Percentiles rank a stretch among this genome's conserved stretches.
phyloP scores from a whole-genome alignment of 2,329 filamentous ascomycete species.

The Chaetomium olivaceum region DNA sequence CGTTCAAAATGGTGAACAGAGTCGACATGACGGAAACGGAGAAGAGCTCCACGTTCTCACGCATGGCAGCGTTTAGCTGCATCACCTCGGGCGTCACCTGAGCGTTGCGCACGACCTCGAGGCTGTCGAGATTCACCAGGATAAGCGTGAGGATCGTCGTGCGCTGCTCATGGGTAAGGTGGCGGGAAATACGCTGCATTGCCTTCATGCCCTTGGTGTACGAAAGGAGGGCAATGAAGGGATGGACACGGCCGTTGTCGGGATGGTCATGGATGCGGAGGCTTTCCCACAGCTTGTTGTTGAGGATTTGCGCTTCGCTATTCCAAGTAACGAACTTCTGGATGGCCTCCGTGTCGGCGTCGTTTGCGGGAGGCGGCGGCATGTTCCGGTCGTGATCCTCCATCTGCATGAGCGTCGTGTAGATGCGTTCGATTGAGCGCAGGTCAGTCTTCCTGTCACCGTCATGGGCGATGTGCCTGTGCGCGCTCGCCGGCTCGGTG shows the following conservation, averaged over 20 bases:
- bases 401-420: slow-evolving; percentile 84
- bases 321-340: slow-evolving; percentile 80
- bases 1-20: slow-evolving; percentile 85
- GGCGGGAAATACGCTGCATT: slow-evolving; percentile 90
- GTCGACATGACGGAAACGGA: slow-evolving; percentile 84
- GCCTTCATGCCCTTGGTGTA: slow-evolving; percentile 96
- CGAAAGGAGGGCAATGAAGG: slow-evolving; percentile 93
- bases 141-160: slow-evolving; percentile 96
- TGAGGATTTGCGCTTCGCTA: slow-evolving; percentile 68
- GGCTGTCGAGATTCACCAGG: slow-evolving; percentile 84
- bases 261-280: slow-evolving; percentile 95
- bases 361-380: slow-evolving; percentile 62
- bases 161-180: slow-evolving; percentile 88
- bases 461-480: slow-evolving; percentile 47
- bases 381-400: slow-evolving; percentile 88
- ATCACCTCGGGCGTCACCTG: slow-evolving; percentile 73
- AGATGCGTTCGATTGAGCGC: slow-evolving; percentile 84
- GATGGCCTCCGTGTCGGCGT: slow-evolving; percentile 66
- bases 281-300: slow-evolving; percentile 77
- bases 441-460: slow-evolving; percentile 81
- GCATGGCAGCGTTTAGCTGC: slow-evolving; percentile 69
- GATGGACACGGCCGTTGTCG: slow-evolving; percentile 58
- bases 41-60: slow-evolving; percentile 92
- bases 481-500: slow-evolving; percentile 56
- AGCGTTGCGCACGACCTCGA: slow-evolving; percentile 85